Percentiles rank a stretch among this genome's conserved stretches.
These are phyloP conservation scores for Ophiostoma perfectum DNA, from an alignment of 2,329 filamentous ascomycete species.

Conservation along the genomic window DNA sequence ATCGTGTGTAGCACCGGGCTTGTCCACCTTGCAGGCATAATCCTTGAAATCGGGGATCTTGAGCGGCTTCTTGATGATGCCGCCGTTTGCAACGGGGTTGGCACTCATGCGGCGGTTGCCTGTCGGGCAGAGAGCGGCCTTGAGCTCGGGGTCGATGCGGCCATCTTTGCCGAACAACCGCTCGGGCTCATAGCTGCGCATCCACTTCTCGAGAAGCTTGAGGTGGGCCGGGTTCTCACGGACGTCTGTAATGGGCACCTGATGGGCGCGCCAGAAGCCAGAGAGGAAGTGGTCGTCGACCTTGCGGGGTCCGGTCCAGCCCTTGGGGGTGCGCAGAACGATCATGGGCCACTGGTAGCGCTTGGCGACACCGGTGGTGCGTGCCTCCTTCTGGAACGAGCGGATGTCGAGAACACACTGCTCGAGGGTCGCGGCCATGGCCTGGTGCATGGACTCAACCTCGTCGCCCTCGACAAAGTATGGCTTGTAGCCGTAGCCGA, in stretches of 20 bases:
- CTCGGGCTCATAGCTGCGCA: slow-evolving; percentile 70
- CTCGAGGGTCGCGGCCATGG: slow-evolving; percentile 72
- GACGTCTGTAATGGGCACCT: slow-evolving; percentile 69
- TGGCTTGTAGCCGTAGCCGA: slow-evolving; percentile 71
- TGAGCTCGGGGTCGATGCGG: slow-evolving; percentile 57
- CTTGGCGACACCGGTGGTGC: slow-evolving; percentile 63
- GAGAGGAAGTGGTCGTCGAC: slow-evolving; percentile 64
- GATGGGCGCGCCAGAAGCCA: slow-evolving; percentile 75
- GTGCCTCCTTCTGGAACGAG: slow-evolving; percentile 63
- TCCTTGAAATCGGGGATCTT: slow-evolving; percentile 64
- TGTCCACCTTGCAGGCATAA: slow-evolving; percentile 59
- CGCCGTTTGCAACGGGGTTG: slow-evolving; percentile 70
- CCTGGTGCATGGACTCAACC: slow-evolving; percentile 69
- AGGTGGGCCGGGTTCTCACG: slow-evolving; percentile 60
- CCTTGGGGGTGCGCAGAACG: slow-evolving; percentile 69
- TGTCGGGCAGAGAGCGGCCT: slow-evolving; percentile 56
- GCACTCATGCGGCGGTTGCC: slow-evolving; percentile 69
- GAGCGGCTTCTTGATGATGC: slow-evolving; percentile 60
- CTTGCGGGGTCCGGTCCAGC: slow-evolving; percentile 71
- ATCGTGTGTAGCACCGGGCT: slow-evolving; percentile 50
- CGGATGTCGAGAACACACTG: slow-evolving; percentile 65
- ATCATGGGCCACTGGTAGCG: slow-evolving; percentile 75
- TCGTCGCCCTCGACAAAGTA: slow-evolving; percentile 77
- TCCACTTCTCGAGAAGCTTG: slow-evolving; percentile 67
- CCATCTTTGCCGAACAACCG: slow-evolving; percentile 62